phyloP scores from a whole-genome alignment of 2,329 filamentous ascomycete genomes.

The Beauveria sp. region DNA sequence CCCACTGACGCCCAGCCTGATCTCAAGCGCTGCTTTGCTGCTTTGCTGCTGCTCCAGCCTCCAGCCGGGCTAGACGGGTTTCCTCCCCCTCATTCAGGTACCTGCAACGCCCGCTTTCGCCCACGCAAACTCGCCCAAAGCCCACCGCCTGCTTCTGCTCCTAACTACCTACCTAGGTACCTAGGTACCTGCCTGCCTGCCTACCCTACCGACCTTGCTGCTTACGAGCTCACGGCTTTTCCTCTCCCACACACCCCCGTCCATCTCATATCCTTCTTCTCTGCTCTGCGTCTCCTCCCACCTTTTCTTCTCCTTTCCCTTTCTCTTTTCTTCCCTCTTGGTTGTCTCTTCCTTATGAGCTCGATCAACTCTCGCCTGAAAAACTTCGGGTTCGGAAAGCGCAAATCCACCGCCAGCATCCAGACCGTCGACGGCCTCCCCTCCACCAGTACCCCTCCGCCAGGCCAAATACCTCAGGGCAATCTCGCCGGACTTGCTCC shows the following conservation, averaged over 20 bases:
- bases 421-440: conserved; percentile 38
- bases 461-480: conserved; percentile 43
- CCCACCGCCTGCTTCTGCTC: not conserved
- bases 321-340: conserved; percentile 15
- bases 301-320: conserved; percentile 8
- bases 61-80: too few relatives aligned
- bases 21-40: not conserved
- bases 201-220: not conserved
- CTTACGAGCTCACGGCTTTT: conserved; percentile 10
- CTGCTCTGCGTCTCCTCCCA: conserved; percentile 13
- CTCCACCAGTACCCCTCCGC: conserved; percentile 27
- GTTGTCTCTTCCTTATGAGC: conserved; percentile 50
- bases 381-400: conserved; percentile 74
- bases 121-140: too few relatives aligned
- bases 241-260: conserved; percentile 5
- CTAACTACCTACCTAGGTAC: not conserved
- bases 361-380: conserved; percentile 75
- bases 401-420: conserved; percentile 60
- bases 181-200: not conserved
- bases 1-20: not conserved
- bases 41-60: not conserved
- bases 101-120: too few relatives aligned
- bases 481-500: conserved; percentile 23
- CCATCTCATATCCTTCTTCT: not conserved
- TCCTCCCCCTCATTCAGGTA: too few relatives aligned